Conservation (phyloP, 108 stramenopile genomes). For the Cyclotella atomus region DNA sequence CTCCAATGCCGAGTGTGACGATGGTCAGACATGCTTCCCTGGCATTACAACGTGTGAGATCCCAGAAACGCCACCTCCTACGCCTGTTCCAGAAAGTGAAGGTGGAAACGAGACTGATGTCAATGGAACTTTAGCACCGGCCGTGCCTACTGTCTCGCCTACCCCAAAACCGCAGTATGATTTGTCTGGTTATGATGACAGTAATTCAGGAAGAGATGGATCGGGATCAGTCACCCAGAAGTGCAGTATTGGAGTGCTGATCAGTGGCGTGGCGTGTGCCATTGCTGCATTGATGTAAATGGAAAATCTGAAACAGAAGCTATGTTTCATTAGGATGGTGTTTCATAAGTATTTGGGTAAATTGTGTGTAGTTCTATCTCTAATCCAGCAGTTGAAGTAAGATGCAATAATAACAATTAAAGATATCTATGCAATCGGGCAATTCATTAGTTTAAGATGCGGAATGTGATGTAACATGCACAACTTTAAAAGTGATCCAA, state of each 20-base stretch:
- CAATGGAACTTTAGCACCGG: background rate
- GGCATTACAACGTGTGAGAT: slow-evolving; percentile 7
- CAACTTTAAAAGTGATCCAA: no score
- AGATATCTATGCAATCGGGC: no score
- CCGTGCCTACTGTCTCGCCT: background rate
- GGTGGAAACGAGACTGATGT: background rate
- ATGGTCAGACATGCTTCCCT: slow-evolving; percentile 26
- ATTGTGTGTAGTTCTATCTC: no score
- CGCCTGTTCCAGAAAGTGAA: background rate
- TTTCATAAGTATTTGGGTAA: no score
- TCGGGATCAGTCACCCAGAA: background rate
- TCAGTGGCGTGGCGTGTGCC: background rate
- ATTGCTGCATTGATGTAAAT: slow-evolving; percentile 7
- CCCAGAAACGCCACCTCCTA: background rate
- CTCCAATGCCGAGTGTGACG: slow-evolving; percentile 18
- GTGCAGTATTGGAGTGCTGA: background rate
- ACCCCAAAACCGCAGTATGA: background rate
- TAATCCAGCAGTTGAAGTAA: no score
- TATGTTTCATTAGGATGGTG: no score
- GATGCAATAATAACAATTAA: no score
- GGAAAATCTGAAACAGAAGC: no score
- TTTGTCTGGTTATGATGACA: background rate
- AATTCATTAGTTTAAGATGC: no score
- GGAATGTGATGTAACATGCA: no score
- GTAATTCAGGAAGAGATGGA: background rate